These are phyloP conservation scores for Diaporthe longicolla DNA, from an alignment of 2,329 filamentous ascomycete genomes.

Conservation along the genomic window DNA sequence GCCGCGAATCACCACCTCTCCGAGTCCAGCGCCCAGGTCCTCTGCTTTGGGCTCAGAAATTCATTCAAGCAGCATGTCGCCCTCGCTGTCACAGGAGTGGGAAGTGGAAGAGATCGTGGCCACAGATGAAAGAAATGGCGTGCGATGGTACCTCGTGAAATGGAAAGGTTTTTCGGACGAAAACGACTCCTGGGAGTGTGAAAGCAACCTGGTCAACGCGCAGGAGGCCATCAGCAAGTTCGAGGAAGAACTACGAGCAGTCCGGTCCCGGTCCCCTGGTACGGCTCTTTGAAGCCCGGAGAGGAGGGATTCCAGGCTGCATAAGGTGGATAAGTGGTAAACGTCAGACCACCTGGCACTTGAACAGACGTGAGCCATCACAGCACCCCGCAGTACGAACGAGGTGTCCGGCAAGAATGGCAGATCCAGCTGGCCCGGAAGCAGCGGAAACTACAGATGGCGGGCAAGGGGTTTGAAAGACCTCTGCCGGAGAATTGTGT, in stretches of 20 bases:
- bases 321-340: too few relatives aligned
- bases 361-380: background rate
- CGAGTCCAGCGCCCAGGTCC: background rate
- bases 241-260: background rate
- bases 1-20: background rate
- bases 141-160: background rate
- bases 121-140: background rate
- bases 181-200: background rate
- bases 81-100: background rate
- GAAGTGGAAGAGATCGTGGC: background rate
- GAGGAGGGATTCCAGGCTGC: too few relatives aligned
- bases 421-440: background rate
- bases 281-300: background rate
- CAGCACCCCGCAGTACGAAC: background rate
- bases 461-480: slow-evolving; percentile 49
- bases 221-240: background rate
- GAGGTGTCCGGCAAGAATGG: background rate
- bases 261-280: too few relatives aligned
- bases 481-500: slow-evolving; percentile 84
- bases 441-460: slow-evolving; percentile 47
- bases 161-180: background rate
- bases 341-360: background rate
- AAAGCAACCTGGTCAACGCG: background rate
- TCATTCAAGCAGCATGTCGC: background rate
- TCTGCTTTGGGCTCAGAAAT: fast-evolving